These are phyloP conservation scores for Tetracladium marchalianum DNA, from an alignment of 495 filamentous ascomycete species.

Conservation along the genomic window DNA sequence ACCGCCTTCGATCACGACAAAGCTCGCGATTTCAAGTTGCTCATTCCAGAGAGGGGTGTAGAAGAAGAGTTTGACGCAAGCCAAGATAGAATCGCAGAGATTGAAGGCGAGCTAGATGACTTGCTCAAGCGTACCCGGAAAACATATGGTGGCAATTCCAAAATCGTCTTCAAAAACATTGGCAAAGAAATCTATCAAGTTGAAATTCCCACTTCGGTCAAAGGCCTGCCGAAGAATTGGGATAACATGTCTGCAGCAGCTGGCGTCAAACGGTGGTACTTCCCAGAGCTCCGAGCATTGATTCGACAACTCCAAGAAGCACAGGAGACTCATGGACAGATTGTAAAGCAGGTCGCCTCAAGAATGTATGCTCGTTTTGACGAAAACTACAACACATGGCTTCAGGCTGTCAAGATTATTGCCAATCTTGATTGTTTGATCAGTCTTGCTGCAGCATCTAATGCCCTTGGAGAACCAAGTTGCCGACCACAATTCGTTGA, in stretches of 20 bases:
- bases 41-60: conserved; percentile 82
- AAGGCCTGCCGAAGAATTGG: conserved; percentile 76
- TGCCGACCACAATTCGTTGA: conserved; percentile 85
- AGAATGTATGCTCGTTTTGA: conserved; percentile 86
- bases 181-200: conserved; percentile 98
- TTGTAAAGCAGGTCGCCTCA: conserved; percentile 75
- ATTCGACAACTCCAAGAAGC: conserved; percentile 85
- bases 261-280: conserved; percentile 91
- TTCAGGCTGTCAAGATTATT: conserved; percentile 75
- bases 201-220: conserved; percentile 79
- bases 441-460: conserved; percentile 80
- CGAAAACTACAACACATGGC: conserved; percentile 76
- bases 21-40: conserved; percentile 57
- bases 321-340: conserved; percentile 88
- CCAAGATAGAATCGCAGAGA: conserved; percentile 61
- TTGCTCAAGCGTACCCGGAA: conserved; percentile 61
- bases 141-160: conserved; percentile 46
- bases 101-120: conserved; percentile 60
- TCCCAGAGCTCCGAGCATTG: conserved; percentile 65
- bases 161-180: conserved; percentile 76
- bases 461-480: conserved; percentile 70
- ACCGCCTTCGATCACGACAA: conserved; percentile 81
- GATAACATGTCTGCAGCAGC: conserved; percentile 92
- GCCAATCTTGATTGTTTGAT: conserved; percentile 93
- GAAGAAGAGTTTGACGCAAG: conserved; percentile 90